Evolutionary conservation across 1,284 basidiomycete genomes (phyloP).

Genomic region (Wallemia ichthyophaga): DNA sequence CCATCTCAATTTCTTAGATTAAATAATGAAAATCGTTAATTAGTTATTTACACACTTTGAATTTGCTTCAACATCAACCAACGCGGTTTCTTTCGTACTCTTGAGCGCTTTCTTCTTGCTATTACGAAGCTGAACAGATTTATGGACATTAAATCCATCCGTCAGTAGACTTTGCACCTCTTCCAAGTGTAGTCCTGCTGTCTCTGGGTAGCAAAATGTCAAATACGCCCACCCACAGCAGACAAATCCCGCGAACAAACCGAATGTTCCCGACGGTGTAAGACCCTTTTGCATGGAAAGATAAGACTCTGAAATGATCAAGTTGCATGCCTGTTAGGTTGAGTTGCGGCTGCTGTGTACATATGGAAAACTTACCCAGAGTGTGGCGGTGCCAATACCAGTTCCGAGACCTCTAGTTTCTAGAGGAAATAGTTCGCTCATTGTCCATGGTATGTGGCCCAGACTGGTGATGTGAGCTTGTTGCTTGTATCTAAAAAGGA

Average conservation of each 20-base stretch:
- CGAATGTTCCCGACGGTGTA: constrained; percentile 10
- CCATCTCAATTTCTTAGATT: no score
- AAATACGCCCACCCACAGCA: constrained; percentile 4
- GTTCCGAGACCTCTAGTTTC: constrained; percentile 14
- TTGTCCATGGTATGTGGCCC: constrained; percentile 16
- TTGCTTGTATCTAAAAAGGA: constrained; percentile 7
- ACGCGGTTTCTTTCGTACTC: no score
- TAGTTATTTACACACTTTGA: no score
- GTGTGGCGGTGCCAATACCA: not conserved
- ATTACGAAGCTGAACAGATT: constrained; percentile 13
- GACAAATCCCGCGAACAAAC: constrained; percentile 14
- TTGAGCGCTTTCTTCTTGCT: constrained; percentile 7
- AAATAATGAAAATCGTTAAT: no score
- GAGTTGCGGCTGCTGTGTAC: not conserved
- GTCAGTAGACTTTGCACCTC: constrained; percentile 15
- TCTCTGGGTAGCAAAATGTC: constrained; percentile 18
- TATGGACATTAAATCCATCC: constrained; percentile 15
- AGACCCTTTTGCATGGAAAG: constrained; percentile 10
- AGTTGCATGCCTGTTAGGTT: constrained; percentile 5
- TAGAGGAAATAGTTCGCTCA: constrained; percentile 14
- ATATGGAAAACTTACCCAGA: not conserved
- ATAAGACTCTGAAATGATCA: constrained; percentile 9
- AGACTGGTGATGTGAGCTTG: constrained; percentile 11
- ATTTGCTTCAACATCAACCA: no score
- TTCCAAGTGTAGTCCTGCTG: constrained; percentile 15